Evolutionary conservation across 2,329 filamentous ascomycete species (phyloP), one percentile per base, ranked within the genome.

Genomic region (Aureobasidium pullulans): DNA sequence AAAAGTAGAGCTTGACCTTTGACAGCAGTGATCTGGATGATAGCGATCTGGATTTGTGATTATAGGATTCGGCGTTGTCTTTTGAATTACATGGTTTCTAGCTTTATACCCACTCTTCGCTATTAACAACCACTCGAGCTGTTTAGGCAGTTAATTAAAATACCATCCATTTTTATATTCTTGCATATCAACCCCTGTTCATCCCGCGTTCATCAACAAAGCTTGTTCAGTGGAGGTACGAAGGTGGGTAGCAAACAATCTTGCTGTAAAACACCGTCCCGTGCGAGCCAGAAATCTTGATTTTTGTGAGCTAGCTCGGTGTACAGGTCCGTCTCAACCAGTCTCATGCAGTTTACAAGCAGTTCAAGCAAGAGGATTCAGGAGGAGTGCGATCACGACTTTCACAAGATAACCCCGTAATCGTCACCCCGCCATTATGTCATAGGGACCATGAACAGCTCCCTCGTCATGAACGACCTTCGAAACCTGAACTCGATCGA

Each of bases 401-500:
- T 13, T 29, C 34, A 39, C 34, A 39, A 16, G 34, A 40, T 28
- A 16, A 16, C 29, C n/a, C 52, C 36, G 28, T 16, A 40, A 57
- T 46, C 53, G 32, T 43, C 42, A 57, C 40, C 53, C 32, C 53
- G 13, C 19, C 53, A 46, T 57, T 32, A 47, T 29, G 19, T 57
- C 31, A 56, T 47, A 23, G 15, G 42, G 6, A 16, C 11, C 10
- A 42, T 53, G 50, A 42, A 36, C 52, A 44, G n/a, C 39, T 36
- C 52, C n/a, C 52, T 56, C 53, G 53, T 57, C 53, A 57, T 57
- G 53, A 39, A 47, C 53, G 15, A 47, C 53, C 42, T 39, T 31
- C 8, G 48, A 57, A 57, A 57, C 53, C 32, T 57, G 53, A 47
- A 57, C 42, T 57, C 11, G 32, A 39, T 8, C 23, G 28, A 23